Base-by-base conservation (phyloP, 768 basidiomycete species). In the Termitomyces sp. region DNA sequence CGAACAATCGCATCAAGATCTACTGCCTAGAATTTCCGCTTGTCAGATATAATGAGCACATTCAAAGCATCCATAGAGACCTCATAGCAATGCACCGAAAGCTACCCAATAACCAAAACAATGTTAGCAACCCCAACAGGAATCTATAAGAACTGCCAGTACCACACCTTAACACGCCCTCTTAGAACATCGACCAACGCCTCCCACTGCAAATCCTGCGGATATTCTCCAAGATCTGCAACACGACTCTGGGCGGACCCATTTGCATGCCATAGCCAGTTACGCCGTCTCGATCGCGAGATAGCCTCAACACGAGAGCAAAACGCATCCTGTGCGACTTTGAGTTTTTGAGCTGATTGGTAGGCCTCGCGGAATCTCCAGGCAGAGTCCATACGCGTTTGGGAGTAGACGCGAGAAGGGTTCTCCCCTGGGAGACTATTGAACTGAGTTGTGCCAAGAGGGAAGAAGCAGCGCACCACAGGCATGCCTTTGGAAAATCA, bases 301-400 rank as follows among this genome's bases (percentile, higher is more conserved):
- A 57, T 0, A 72, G 66, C 50, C 9, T 77, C 66, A 0, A 78
- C 84, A 35, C 78, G 78, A 3, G 68, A 65, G 61, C 88, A 91
- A 63, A 81, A 91, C 2, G 68, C 76, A 59, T 92, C 89, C 70
- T 92, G 92, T 35, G 76, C 72, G n/a, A 75, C 69, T 64, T 83
- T 86, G 48, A 94, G 73, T 58, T 82, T 76, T 2, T 81, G 76
- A 0, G 90, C 92, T 53, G 80, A 76, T 55, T 87, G 76, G 65
- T 92, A 92, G 64, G 85, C 89, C 57, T 84, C 64, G 13, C 92
- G 82, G 72, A 88, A 89, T 24, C 79, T 78, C 86, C 86, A 88
- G 7, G 76, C 75, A 0, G 76, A 76, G 59, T 86, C 85, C 84
- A 87, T 86, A 9, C 85, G 77, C 2, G 78, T 77, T 51, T 75